phyloP scores from a whole-genome alignment of 352 stramenopile species.

The Paralagenidium karlingii region DNA sequence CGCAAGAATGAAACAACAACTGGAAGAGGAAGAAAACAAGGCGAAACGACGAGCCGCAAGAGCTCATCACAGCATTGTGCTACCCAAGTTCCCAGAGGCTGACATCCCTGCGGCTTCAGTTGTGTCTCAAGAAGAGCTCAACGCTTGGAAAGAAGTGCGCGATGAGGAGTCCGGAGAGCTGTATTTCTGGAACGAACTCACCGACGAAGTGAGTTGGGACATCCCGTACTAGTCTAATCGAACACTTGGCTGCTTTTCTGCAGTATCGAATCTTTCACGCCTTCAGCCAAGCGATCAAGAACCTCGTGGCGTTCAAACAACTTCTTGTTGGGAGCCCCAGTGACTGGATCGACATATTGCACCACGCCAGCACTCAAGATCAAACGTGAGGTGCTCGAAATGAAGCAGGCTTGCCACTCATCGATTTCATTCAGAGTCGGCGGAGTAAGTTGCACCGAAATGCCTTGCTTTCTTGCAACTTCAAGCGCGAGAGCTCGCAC shows the following conservation, averaged over 20 bases:
- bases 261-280: no score
- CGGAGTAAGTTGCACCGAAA: constrained; percentile 36
- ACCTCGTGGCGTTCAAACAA: no score
- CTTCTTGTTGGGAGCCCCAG: no score
- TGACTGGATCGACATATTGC: no score
- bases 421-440: constrained; percentile 38
- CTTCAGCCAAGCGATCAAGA: no score
- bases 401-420: constrained; percentile 65
- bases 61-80: constrained; percentile 15
- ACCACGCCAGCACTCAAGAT: constrained; percentile 41
- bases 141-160: constrained; percentile 3
- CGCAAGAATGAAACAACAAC: constrained; percentile 6
- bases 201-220: constrained; percentile 6
- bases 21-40: constrained; percentile 3
- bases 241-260: no score
- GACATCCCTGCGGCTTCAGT: not conserved
- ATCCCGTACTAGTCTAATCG: no score
- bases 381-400: constrained; percentile 72
- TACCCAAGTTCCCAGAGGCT: constrained; percentile 1
- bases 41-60: constrained; percentile 11
- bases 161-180: constrained; percentile 7
- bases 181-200: constrained; percentile 17
- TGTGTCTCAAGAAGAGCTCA: not conserved
- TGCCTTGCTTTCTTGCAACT: constrained; percentile 32
- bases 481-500: constrained; percentile 64